Evolutionary conservation across 176 grass and related monocot species (phyloP).

Genomic region (Musa troglodytarum): DNA sequence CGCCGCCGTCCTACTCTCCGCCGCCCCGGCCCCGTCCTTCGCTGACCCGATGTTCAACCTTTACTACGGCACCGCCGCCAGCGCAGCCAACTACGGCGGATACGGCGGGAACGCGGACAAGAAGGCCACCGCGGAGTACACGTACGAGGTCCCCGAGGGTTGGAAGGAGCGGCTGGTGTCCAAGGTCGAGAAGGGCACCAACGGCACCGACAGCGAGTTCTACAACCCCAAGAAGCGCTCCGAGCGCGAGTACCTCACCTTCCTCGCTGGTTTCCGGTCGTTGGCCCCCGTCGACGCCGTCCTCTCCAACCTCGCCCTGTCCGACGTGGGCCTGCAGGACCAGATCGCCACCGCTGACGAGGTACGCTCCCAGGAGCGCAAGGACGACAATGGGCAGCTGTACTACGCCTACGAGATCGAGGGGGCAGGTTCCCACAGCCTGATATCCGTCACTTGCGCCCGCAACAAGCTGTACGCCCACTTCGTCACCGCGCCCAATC

Average conservation of each 20-base stretch:
- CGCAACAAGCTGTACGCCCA: conserved; percentile 87
- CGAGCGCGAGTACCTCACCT: conserved; percentile 83
- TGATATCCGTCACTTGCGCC: conserved; percentile 81
- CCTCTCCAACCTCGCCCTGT: conserved; percentile 84
- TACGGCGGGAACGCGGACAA: conserved; percentile 94
- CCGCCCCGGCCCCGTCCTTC: conserved; percentile 12
- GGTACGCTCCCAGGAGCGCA: conserved; percentile 40
- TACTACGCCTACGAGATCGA: conserved; percentile 93
- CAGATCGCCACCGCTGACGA: conserved; percentile 70
- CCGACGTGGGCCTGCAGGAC: conserved; percentile 76
- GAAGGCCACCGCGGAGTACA: conserved; percentile 82
- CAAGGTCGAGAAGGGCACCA: conserved; percentile 99
- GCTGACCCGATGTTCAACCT: conserved; percentile 30
- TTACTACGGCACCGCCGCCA: conserved; percentile 76
- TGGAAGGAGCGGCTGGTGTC: conserved; percentile 96
- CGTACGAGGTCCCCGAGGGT: conserved; percentile 65
- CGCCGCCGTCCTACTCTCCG: conserved; percentile 29
- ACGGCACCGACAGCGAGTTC: conserved; percentile 95
- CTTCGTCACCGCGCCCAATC: conserved; percentile 72
- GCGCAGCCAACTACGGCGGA: conserved; percentile 89
- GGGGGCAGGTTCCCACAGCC: conserved; percentile 64
- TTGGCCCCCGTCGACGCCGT: conserved; percentile 75
- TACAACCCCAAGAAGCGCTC: conserved; percentile 88
- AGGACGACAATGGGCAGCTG: conserved; percentile 47
- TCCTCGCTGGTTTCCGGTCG: conserved; percentile 53